Conservation (phyloP, 2,329 filamentous ascomycete species). For the Leptographium procerum region DNA sequence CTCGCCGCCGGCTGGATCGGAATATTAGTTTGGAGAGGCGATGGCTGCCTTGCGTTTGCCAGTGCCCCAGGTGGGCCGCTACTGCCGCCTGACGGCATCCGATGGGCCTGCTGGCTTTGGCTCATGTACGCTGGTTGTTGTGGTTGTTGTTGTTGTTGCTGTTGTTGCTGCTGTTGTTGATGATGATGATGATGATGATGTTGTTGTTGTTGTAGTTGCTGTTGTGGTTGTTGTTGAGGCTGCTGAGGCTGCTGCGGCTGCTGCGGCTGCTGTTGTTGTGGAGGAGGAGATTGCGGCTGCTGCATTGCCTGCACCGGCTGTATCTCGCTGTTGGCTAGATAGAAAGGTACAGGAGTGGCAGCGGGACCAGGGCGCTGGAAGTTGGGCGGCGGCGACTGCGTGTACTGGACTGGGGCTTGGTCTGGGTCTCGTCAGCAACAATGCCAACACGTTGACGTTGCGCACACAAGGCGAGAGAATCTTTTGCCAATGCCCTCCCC, state of each 20-base stretch:
- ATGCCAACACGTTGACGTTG: background rate
- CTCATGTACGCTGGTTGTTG: constrained; percentile 1
- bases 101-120: constrained; percentile 27
- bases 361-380: constrained; percentile 42
- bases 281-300: background rate
- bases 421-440: background rate
- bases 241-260: background rate
- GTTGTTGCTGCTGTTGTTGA: background rate
- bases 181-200: background rate
- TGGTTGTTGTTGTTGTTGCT: background rate
- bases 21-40: constrained; percentile 37
- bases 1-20: constrained; percentile 31
- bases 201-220: background rate
- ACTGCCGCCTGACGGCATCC: constrained; percentile 31
- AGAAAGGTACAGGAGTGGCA: constrained; percentile 53
- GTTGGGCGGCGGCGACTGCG: constrained; percentile 39
- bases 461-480: background rate
- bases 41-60: constrained; percentile 25
- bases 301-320: constrained; percentile 25
- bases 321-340: constrained; percentile 48
- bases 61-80: background rate
- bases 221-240: background rate
- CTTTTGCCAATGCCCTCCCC: background rate
- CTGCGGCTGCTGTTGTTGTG: too few relatives aligned
- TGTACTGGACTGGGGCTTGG: constrained; percentile 32